Evolutionary conservation across 139 green algal species (phyloP), one percentile per base, ranked within the genome.

Genomic region (Mychonastes homosphaera): DNA sequence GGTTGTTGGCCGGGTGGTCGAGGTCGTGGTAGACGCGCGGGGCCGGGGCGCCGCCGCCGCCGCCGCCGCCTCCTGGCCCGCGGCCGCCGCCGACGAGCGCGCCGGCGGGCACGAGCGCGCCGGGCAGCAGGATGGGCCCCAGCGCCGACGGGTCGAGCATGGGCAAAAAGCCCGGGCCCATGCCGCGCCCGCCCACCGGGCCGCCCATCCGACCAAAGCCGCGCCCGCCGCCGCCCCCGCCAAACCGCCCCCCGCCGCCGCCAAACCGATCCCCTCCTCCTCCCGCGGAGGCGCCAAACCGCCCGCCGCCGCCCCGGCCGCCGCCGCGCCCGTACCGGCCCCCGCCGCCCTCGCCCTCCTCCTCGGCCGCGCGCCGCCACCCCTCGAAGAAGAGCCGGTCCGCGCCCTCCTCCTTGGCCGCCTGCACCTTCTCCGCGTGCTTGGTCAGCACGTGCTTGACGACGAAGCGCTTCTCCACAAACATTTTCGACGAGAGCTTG

Each of bases 381-480:
- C 39, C 38, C 6, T 41, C 41, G 13, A 63, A 44, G 18, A 63
- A 44, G n/a, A 63, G n/a, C 12, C 41, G 56, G 41, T 54, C 43
- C 26, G 29, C 56, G 3, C 41, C 56, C 40, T 54, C 33, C 40
- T 63, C 56, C 12, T 30, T 43, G 15, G 24, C 56, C 18, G 56
- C 67, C 7, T 84, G 68, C 47, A 95, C 21, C 52, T 81, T 74
- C 12, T 83, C 65, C 4, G 65, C 62, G 62, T 94, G 87, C 78
- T 95, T 95, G 41, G 73, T 77, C 26, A 71, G 72, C 39, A 95
- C 85, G 70, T 95, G 87, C 74, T 95, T 95, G 7, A 91, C 46
- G 43, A 95, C 87, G 73, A 89, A 95, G 35, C 89, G 81, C 41
- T 74, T 80, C 19, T 63, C 86, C 39, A 92, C 66, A 48, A 95